Evolutionary conservation across 148 eudicot genomes (phyloP), one percentile per base, ranked within the genome.

Genomic region (Cornus suecica): DNA sequence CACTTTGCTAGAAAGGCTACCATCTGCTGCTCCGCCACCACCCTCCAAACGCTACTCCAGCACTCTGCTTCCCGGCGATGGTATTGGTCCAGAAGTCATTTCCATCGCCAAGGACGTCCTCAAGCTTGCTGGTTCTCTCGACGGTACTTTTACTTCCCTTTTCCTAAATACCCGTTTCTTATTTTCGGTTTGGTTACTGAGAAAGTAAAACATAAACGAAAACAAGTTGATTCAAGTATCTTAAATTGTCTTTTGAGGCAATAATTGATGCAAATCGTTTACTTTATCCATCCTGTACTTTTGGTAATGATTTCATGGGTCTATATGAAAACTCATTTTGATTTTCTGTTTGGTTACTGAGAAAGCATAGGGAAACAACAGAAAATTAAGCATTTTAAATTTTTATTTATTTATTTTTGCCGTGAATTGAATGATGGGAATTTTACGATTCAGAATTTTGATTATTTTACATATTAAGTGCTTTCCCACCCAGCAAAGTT

Each of bases 21-120:
- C 3, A 75, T 86, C 79, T 84, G 83, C 2, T 90, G 93, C 89
- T 79, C 90, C 60, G 87, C 87, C 34, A 80, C 84, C 32, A 41
- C 48, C 86, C 10, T 31, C 83, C 0, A 87, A 77, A 76, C 80
- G 89, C 75, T 94, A 92, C 90, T 66, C 66, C 77, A 80, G 92
- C 84, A 94, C 96, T 66, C 90, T 94, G 27, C 95, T 94, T 68
- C 96, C 98, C 52, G 98, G 97, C 16, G 98, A 94, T 71, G 98
- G 98, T 74, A 90, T 94, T 66, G 98, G 98, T 65, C 98, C 98
- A 28, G 98, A 94, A 80, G 90, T 92, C 72, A 78, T 94, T 69
- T 87, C 97, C 52, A 91, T 92, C 66, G 91, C 99, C 76, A 90
- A 86, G 73, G 78, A 83, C 71, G 97, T 90, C 42, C 97, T 94